Evolutionary conservation across 768 basidiomycete species (phyloP).

Genomic region (Dendrothele bispora): DNA sequence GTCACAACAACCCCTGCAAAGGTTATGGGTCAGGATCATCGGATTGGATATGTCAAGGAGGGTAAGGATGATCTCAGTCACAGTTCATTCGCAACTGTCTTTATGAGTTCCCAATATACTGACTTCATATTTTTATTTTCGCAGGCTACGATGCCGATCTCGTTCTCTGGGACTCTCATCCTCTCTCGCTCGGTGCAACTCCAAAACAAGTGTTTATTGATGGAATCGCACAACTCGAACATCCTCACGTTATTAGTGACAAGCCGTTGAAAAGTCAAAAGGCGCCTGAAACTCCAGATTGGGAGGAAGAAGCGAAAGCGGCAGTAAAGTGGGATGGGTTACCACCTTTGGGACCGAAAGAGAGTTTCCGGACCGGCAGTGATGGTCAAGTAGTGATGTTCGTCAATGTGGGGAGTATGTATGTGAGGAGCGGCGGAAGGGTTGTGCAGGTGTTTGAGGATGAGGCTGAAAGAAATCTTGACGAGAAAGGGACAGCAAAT

Average conservation of each 20-base stretch:
- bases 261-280: constrained; percentile 59
- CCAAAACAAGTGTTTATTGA: constrained; percentile 85
- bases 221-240: constrained; percentile 68
- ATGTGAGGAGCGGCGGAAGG: constrained; percentile 30
- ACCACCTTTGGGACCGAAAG: constrained; percentile 54
- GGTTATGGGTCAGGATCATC: constrained; percentile 71
- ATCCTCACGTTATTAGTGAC: constrained; percentile 36
- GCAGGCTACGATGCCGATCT: constrained; percentile 74
- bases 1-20: constrained; percentile 74
- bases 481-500: too few relatives aligned
- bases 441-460: constrained; percentile 31
- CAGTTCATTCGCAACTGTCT: neutral
- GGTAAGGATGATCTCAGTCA: constrained; percentile 30
- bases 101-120: neutral
- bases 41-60: constrained; percentile 66
- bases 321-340: constrained; percentile 63
- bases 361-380: constrained; percentile 16
- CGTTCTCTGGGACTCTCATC: constrained; percentile 78
- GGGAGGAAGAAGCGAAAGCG: constrained; percentile 53
- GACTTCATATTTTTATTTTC: too few relatives aligned
- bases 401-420: constrained; percentile 60
- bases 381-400: constrained; percentile 51
- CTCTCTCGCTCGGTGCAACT: constrained; percentile 73
- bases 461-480: constrained; percentile 11
- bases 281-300: constrained; percentile 57